Conservation (phyloP, 805 yeast species). For the Spathaspora girioi region DNA sequence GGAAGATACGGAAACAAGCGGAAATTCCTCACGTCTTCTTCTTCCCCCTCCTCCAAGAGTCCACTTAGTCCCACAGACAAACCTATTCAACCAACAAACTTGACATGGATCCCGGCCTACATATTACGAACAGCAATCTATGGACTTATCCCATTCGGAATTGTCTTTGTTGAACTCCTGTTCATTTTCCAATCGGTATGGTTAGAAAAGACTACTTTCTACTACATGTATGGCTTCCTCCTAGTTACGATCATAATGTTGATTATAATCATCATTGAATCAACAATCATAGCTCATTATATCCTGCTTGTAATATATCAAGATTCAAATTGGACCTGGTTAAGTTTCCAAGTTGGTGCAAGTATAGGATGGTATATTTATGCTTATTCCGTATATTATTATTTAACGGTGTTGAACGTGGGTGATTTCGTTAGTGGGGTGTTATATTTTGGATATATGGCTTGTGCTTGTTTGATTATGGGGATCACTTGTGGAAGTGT, state of each 20-base stretch:
- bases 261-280: slow-evolving; percentile 62
- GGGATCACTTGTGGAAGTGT: slow-evolving; percentile 75
- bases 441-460: slow-evolving; percentile 69
- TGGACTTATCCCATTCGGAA: slow-evolving; percentile 75
- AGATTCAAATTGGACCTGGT: slow-evolving; percentile 79
- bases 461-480: slow-evolving; percentile 56
- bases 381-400: slow-evolving; percentile 65
- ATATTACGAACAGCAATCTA: slow-evolving; percentile 38
- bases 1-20: slow-evolving; percentile 48
- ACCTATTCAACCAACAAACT: background rate
- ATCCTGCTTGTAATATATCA: slow-evolving; percentile 51
- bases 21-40: background rate
- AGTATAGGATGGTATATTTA: slow-evolving; percentile 72
- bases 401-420: slow-evolving; percentile 52
- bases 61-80: background rate
- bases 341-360: slow-evolving; percentile 63
- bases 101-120: slow-evolving; percentile 15
- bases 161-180: slow-evolving; percentile 74
- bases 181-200: slow-evolving; percentile 74
- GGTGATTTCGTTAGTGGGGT: slow-evolving; percentile 64
- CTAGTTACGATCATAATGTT: slow-evolving; percentile 58
- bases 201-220: slow-evolving; percentile 75
- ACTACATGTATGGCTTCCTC: slow-evolving; percentile 77
- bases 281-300: slow-evolving; percentile 67
- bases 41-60: too few relatives aligned